Base-by-base conservation (phyloP, 108 stramenopile genomes). In the Nitzschia sp. region DNA sequence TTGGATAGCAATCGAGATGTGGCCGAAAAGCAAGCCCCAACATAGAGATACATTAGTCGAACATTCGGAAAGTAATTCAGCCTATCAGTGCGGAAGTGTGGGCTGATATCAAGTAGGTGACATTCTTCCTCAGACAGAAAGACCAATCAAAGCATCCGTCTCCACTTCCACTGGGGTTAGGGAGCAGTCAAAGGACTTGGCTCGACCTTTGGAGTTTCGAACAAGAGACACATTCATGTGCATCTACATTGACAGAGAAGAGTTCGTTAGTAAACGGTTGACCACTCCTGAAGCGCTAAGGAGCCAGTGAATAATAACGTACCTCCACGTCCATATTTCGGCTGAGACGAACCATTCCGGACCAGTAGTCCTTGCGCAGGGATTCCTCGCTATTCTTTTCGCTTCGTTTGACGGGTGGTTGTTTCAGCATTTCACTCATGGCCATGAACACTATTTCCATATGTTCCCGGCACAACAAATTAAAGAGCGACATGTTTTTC, bases 131-230 rank as follows among this genome's bases (percentile, higher is more conserved):
- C n/a, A n/a, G n/a, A n/a, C n/a, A n/a, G n/a, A n/a, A n/a, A n/a
- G n/a, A n/a, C n/a, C n/a, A n/a, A n/a, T n/a, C n/a, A n/a, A n/a
- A n/a, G n/a, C n/a, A n/a, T n/a, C n/a, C n/a, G n/a, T n/a, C n/a
- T n/a, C n/a, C n/a, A 13, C 38, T 9, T 42, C 38, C 6, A 42
- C 38, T 42, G n/a, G 18, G 3, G 70, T 70, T 2, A 94, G 75
- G 30, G 86, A 78, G 49, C 88, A 90, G 46, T 87, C 85, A 68
- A 94, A 94, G 66, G 91, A 94, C 54, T 88, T 89, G 54, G 92
- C 87, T 23, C 81, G 61, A n/a, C 89, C 85, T 49, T 87, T 71
- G 1, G 80, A 54, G 9, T 62, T 73, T 63, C 92, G 82, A 13
- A 89, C 92, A 11, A 94, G 81, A 24, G 84, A 82, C 4, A 89